Evolutionary conservation across 2,329 filamentous ascomycete genomes (phyloP), one percentile per base, ranked within the genome.

Genomic region (Colletotrichum nymphaeae): DNA sequence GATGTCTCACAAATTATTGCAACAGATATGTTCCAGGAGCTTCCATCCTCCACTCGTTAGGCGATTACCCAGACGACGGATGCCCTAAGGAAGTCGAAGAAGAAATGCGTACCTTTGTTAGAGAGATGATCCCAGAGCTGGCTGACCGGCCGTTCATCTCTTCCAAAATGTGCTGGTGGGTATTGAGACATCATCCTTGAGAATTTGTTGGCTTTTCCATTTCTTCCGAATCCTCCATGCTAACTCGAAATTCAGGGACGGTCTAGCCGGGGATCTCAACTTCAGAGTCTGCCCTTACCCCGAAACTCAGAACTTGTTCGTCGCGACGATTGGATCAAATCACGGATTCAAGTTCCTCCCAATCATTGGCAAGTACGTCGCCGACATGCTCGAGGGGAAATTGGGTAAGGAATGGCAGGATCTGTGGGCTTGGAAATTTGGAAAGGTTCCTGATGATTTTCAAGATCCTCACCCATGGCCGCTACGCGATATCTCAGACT

Each of bases 111-210:
- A 77, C 79, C 3, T 90, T 87, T 55, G 78, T 92, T 11, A 80
- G 79, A 22, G 84, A 87, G 60, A 83, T 88, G 70, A 82, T 91
- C 26, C 87, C 89, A 5, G 82, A 82, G 16, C 83, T 90, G 62
- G 85, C 83, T 5, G 83, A 87, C 14, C 80, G 88, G 46, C 84
- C 84, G 1, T 89, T 89, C 77, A 78, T 83, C 24, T 80, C 82
- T 26, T 89, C 86, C 5, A 81, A 87, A 42, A 79, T 89, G 71
- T 89, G 88, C 77, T 90, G 88, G 88, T 90, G 88, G 76, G 87
- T 84, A 11, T 32, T 49, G 2, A 49, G 8, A 24, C 24, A 6
- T 28, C 58, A 9, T 1, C 30, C 49, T 32, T 4, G 2, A 16
- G 14, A 35, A 22, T 0, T n/a, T 49, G 19, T n/a, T 11, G 42